Base-by-base conservation (phyloP, 768 basidiomycete genomes). In the Boletus rubescentipes region DNA sequence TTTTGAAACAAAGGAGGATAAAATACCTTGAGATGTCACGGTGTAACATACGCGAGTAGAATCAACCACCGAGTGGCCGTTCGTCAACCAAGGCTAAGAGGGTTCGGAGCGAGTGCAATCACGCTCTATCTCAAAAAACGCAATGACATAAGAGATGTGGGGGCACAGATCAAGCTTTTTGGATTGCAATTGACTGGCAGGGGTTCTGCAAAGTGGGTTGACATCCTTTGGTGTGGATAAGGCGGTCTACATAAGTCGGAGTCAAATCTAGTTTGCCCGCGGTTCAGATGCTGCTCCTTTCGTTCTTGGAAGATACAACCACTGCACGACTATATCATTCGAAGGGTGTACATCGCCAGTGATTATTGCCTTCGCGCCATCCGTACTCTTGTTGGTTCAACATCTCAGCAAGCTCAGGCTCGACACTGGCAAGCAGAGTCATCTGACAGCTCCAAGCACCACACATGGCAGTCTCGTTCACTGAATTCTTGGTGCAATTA, bases 401-500 rank as follows among this genome's bases (percentile, higher is more conserved):
- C 37, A 29, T 20, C 26, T 16, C 47, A n/a, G n/a, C n/a, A 35
- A 34, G 46, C 18, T 20, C 32, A n/a, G n/a, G n/a, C n/a, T n/a
- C n/a, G n/a, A n/a, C n/a, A n/a, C n/a, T 6, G 35, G 41, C 40
- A 41, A 44, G 36, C 41, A 16, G 44, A 32, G 31, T 35, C 44
- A 32, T 49, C 30, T 38, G 18, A 49, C 44, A 51, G 16, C 8
- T 30, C 31, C 45, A 12, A 56, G 36, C 36, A 6, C 46, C 5
- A 55, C 36, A 49, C 11, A 75, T 75, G 72, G 52, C 74, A 5
- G 61, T 74, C 20, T 79, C 83, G 49, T 86, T 89, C 62, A 72
- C 85, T 16, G 79, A 77, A 16, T 89, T 77, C 61, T 70, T 87
- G 20, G 70, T 75, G 10, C 80, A 86, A 54, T 72, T 91, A 6